phyloP scores from a whole-genome alignment of 2,329 filamentous ascomycete species.

The Colletotrichum sidae region DNA sequence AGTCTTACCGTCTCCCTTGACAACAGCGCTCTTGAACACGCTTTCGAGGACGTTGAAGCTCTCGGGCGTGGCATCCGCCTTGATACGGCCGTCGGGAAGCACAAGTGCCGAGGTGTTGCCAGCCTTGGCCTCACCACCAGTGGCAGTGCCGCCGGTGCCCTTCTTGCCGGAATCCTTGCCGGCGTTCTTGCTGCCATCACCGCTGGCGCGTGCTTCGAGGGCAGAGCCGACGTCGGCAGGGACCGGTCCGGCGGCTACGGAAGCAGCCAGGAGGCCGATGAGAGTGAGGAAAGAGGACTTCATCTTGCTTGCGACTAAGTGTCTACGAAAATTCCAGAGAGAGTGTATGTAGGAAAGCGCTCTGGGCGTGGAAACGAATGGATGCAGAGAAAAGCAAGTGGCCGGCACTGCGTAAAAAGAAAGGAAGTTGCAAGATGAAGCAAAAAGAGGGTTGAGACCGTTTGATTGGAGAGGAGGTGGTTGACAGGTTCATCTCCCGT shows the following conservation, averaged over 20 bases:
- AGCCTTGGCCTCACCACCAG: constrained; percentile 8
- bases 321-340: constrained; percentile 4
- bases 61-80: constrained; percentile 32
- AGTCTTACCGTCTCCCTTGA: constrained; percentile 41
- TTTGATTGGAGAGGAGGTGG: constrained; percentile 9
- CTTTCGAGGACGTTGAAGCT: constrained; percentile 40
- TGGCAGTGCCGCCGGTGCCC: constrained; percentile 13
- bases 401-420: constrained; percentile 32
- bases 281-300: constrained; percentile 27
- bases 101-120: constrained; percentile 27
- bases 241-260: constrained; percentile 29
- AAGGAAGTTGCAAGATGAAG: constrained; percentile 6
- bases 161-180: constrained; percentile 6
- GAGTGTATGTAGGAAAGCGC: not conserved
- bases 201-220: not conserved
- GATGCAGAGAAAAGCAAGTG: constrained; percentile 30
- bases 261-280: constrained; percentile 20
- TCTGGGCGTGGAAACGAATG: constrained; percentile 17
- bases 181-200: not conserved
- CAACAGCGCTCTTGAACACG: constrained; percentile 42
- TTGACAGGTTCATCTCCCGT: not conserved
- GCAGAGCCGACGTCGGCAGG: not conserved
- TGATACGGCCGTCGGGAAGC: constrained; percentile 39
- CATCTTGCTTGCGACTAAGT: constrained; percentile 11
- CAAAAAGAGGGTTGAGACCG: constrained; percentile 6